phyloP scores from a whole-genome alignment of 169 alveolate genomes.

The Plasmodium vivax region DNA sequence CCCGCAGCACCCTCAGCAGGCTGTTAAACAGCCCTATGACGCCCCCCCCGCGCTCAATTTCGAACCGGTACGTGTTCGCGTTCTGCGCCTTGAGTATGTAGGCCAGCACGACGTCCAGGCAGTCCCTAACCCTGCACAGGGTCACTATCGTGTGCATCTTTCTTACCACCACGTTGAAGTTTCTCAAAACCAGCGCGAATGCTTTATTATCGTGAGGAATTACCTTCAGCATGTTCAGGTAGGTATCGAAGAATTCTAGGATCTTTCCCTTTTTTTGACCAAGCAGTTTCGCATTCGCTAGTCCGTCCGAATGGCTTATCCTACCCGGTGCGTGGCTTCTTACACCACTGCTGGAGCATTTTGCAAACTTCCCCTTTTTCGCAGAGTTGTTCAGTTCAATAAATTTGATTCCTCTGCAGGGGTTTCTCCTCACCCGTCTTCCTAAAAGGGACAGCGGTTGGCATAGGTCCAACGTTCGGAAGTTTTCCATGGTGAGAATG shows the following conservation, averaged over 20 bases:
- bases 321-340: not conserved
- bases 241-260: constrained; percentile 14
- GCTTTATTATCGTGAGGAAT: constrained; percentile 31
- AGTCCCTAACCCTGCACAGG: constrained; percentile 4
- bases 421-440: not conserved
- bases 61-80: not conserved
- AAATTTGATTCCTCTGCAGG: not conserved
- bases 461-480: not conserved
- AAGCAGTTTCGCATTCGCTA: not conserved
- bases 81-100: constrained; percentile 39
- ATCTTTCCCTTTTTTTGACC: constrained; percentile 1
- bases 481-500: not conserved
- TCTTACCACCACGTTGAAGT: constrained; percentile 22
- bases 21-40: constrained; percentile 27
- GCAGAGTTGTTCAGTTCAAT: not conserved
- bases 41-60: constrained; percentile 6
- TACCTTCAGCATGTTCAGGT: constrained; percentile 26
- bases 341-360: not conserved
- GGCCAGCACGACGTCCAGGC: constrained; percentile 54
- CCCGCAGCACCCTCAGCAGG: not conserved
- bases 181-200: constrained; percentile 32
- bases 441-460: not conserved
- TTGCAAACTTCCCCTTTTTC: not conserved
- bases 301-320: not conserved
- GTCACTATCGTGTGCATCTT: not conserved